Base-by-base conservation (phyloP, 345 rosid species). In the Viola odorata region DNA sequence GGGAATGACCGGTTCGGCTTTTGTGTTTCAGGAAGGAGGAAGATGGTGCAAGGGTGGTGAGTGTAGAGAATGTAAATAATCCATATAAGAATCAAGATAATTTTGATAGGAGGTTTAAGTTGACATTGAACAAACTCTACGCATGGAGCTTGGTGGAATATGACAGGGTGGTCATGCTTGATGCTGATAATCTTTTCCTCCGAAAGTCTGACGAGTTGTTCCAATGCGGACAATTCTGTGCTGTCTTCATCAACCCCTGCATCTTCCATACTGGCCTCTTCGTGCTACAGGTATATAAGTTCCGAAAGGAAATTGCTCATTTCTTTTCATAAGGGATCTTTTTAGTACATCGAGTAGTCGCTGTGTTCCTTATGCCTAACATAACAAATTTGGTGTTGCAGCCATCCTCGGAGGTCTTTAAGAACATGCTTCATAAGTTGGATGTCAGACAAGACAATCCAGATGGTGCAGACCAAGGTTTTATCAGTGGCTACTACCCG, bases 391-490 rank as follows among this genome's bases (percentile, higher is more conserved):
- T 58, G 69, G 37, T 58, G 40, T 54, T 65, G 73, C 75, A 87
- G 95, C 96, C 99, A 57, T 91, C 99, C 50, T 50, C 51, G 55
- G 72, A 53, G 8, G 96, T 88, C 50, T 90, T 90, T 55, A 84
- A 77, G 15, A 85, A 84, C 77, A 88, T 94, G 96, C 44, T 84
- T 67, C 89, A 84, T 81, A 88, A 85, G 63, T 55, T 94, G 52
- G 73, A 86, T 53, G 64, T 58, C 5, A 80, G 84, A 56, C 70
- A 81, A 78, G 75, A 76, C 23, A 94, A 88, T 74, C 83, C 85
- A 8, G 99, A 94, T 62, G 99, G 99, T 50, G 97, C 97, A 23
- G 99, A 94, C 72, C 99, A 94, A 75, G 99, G 99, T 50, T 94
- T 90, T 63, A 85, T 94, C 12, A 78, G 85, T 11, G 83, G 87